Percentiles rank a stretch among this genome's conserved stretches.
These are phyloP conservation scores for Neofusicoccum ribis DNA, from an alignment of 2,329 filamentous ascomycete genomes.

Conservation along the genomic window DNA sequence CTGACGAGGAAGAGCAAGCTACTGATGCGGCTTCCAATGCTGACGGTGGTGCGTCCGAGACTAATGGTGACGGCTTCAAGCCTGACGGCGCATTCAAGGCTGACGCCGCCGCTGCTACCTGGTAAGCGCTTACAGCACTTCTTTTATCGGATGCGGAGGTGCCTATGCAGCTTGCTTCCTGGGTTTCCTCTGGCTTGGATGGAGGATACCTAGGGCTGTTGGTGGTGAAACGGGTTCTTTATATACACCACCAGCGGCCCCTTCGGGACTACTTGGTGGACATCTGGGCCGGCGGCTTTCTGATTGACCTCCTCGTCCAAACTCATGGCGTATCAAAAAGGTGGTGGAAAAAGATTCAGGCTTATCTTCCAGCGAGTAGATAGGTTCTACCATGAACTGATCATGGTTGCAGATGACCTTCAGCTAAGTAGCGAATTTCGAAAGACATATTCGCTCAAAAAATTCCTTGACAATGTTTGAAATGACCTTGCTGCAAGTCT, in stretches of 20 bases:
- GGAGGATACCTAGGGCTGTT: slow-evolving; percentile 7
- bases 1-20: slow-evolving; percentile 33
- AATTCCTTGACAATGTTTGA: not conserved
- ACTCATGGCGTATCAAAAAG: not conserved
- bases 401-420: not conserved
- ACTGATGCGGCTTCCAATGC: not conserved
- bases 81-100: not conserved
- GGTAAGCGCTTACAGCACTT: not conserved
- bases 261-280: not conserved
- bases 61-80: not conserved
- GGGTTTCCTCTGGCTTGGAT: not conserved
- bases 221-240: not conserved
- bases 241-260: not conserved
- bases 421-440: not conserved
- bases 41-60: not conserved
- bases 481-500: not conserved
- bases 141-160: not conserved
- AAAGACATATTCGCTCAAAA: not conserved
- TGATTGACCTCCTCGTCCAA: not conserved
- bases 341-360: not conserved
- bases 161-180: not conserved
- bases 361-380: not conserved
- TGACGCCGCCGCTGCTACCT: not conserved
- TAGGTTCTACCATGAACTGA: not conserved
- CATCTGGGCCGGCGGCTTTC: not conserved